Evolutionary conservation across 164 flowering plant species (phyloP).

Genomic region (Macadamia tetraphylla): DNA sequence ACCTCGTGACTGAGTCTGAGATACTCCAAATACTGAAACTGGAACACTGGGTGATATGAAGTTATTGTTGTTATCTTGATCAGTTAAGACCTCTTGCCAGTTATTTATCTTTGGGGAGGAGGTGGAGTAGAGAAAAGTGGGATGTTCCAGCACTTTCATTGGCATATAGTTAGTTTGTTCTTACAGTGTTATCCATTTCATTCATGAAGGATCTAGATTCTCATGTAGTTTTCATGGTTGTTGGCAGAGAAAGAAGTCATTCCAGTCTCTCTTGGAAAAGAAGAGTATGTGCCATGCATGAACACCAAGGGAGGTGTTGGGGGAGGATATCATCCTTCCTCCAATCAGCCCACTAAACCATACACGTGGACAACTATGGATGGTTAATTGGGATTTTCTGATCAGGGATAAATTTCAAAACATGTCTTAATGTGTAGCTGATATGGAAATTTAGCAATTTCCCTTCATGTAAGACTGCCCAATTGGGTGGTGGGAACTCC

Average conservation of each 20-base stretch:
- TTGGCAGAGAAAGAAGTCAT: no score
- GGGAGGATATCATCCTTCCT: not conserved
- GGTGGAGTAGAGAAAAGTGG: constrained; percentile 4
- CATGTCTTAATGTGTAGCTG: not conserved
- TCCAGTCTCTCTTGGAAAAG: no score
- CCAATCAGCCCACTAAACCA: not conserved
- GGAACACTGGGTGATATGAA: not conserved
- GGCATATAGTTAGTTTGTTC: not conserved
- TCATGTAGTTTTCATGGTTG: not conserved
- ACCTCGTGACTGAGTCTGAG: not conserved
- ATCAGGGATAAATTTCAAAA: not conserved
- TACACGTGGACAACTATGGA: not conserved
- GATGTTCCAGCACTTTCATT: constrained; percentile 8
- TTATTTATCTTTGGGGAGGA: not conserved
- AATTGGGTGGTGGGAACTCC: no score
- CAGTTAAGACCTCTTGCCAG: not conserved
- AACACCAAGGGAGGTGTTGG: not conserved
- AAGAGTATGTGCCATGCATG: no score
- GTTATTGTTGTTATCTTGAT: not conserved
- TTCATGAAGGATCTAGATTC: constrained; percentile 18
- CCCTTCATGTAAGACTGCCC: no score
- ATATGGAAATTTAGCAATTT: no score
- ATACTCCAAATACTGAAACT: not conserved
- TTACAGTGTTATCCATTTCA: not conserved
- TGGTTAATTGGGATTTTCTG: not conserved